Evolutionary conservation across 1,284 basidiomycete genomes (phyloP).

Genomic region (Ganoderma boninense): DNA sequence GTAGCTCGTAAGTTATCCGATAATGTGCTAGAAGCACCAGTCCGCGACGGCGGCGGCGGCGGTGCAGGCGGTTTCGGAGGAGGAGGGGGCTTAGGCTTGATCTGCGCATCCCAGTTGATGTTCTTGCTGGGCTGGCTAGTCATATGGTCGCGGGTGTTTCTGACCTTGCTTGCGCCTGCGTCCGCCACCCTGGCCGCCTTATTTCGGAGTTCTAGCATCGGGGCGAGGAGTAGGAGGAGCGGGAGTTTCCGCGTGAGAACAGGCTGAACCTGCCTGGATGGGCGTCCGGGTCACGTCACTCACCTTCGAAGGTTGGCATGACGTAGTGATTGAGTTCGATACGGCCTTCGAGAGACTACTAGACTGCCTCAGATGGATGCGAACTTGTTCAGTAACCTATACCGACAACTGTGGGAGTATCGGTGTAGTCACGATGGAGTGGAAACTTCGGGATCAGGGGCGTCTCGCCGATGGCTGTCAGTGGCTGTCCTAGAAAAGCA

Average conservation of each 20-base stretch:
- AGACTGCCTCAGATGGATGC: not conserved
- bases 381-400: too few relatives aligned
- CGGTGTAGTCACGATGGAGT: not conserved
- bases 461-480: not conserved
- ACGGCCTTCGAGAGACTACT: not conserved
- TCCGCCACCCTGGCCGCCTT: slow-evolving; percentile 69
- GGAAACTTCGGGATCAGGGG: not conserved
- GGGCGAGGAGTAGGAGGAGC: slow-evolving; percentile 1
- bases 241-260: slow-evolving; percentile 4
- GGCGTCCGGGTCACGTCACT: slow-evolving; percentile 6
- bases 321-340: not conserved
- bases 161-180: slow-evolving; percentile 56
- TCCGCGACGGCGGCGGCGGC: slow-evolving; percentile 31
- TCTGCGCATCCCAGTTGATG: slow-evolving; percentile 68
- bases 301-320: slow-evolving; percentile 33
- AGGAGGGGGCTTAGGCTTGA: slow-evolving; percentile 34
- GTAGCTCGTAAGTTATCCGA: not conserved
- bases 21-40: slow-evolving; percentile 17
- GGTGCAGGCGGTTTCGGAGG: slow-evolving; percentile 36
- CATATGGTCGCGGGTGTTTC: slow-evolving; percentile 63
- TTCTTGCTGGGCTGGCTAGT: slow-evolving; percentile 65
- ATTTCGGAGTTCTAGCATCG: slow-evolving; percentile 58
- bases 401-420: too few relatives aligned
- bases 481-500: not conserved
- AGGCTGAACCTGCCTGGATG: slow-evolving; percentile 8